A percentile compares a stretch with the other conserved stretches of the same genome.
Evolutionary conservation across 306 rosid species (phyloP).

Genomic region (Corylus americana): DNA sequence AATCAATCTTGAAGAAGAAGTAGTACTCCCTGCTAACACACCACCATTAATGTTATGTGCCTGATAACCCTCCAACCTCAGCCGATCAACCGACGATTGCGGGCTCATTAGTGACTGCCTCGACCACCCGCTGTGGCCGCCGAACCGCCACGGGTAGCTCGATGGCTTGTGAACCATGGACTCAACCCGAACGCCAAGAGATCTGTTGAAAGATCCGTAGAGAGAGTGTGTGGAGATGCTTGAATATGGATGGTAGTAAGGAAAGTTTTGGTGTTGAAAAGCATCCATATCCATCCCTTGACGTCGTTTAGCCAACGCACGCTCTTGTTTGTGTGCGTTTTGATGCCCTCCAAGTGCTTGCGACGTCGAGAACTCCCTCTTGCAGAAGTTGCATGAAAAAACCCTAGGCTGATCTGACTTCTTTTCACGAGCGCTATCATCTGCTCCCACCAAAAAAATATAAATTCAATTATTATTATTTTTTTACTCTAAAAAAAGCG

Average conservation of each 20-base stretch:
- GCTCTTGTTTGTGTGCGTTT: constrained; percentile 80
- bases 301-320: constrained; percentile 62
- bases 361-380: constrained; percentile 66
- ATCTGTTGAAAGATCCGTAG: constrained; percentile 37
- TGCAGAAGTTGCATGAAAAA: constrained; percentile 69
- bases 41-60: constrained; percentile 12
- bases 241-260: constrained; percentile 44
- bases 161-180: constrained; percentile 65
- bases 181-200: constrained; percentile 58
- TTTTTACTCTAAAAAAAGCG: too few species aligned
- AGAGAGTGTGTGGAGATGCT: constrained; percentile 20
- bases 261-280: constrained; percentile 28
- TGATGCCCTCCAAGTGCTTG: constrained; percentile 91
- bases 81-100: constrained; percentile 17
- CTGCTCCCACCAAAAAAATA: too few species aligned
- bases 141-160: constrained; percentile 26
- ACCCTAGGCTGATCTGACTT: constrained; percentile 26
- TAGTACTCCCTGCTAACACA: neutral
- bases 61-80: constrained; percentile 28
- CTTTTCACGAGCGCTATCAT: neutral
- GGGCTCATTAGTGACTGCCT: constrained; percentile 4
- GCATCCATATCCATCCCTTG: constrained; percentile 44
- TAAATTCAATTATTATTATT: too few species aligned
- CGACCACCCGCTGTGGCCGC: constrained; percentile 23
- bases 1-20: constrained; percentile 4